Evolutionary conservation across 2,329 filamentous ascomycete genomes (phyloP).

Genomic region (Teratosphaeria viscida): DNA sequence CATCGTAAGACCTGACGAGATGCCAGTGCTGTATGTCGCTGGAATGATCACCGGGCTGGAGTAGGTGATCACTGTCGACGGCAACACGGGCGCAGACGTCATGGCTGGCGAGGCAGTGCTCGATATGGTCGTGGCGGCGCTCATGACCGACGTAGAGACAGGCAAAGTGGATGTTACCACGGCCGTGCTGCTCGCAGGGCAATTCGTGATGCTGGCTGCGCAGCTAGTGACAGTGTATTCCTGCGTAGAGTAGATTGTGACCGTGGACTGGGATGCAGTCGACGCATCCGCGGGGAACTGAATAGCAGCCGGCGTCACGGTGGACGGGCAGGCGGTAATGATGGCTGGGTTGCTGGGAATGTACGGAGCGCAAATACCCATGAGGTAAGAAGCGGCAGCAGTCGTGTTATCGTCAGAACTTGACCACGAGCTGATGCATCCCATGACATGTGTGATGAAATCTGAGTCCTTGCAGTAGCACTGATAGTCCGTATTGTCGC

Average conservation of each 20-base stretch:
- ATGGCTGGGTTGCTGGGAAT: constrained; percentile 73
- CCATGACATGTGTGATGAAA: constrained; percentile 70
- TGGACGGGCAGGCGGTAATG: constrained; percentile 58
- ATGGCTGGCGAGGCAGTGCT: neutral
- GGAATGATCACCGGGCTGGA: constrained; percentile 26
- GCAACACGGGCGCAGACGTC: constrained; percentile 13
- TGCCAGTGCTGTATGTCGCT: constrained; percentile 26
- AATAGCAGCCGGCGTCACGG: constrained; percentile 40
- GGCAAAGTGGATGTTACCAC: constrained; percentile 29
- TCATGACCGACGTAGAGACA: constrained; percentile 30
- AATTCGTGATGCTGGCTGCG: constrained; percentile 25
- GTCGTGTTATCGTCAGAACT: constrained; percentile 55
- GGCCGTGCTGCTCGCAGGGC: constrained; percentile 25
- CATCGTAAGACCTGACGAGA: constrained; percentile 23
- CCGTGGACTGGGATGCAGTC: constrained; percentile 10
- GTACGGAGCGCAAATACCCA: constrained; percentile 72
- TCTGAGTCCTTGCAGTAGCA: constrained; percentile 79
- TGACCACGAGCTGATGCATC: constrained; percentile 71
- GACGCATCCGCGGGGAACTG: neutral
- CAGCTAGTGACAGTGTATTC: constrained; percentile 35
- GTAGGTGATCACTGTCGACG: constrained; percentile 33
- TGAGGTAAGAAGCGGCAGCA: constrained; percentile 69
- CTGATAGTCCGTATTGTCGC: constrained; percentile 66
- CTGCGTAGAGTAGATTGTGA: constrained; percentile 32
- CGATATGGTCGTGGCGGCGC: constrained; percentile 1